Conservation (phyloP, 2,329 filamentous ascomycete genomes). For the Penicillium sclerotigenum region DNA sequence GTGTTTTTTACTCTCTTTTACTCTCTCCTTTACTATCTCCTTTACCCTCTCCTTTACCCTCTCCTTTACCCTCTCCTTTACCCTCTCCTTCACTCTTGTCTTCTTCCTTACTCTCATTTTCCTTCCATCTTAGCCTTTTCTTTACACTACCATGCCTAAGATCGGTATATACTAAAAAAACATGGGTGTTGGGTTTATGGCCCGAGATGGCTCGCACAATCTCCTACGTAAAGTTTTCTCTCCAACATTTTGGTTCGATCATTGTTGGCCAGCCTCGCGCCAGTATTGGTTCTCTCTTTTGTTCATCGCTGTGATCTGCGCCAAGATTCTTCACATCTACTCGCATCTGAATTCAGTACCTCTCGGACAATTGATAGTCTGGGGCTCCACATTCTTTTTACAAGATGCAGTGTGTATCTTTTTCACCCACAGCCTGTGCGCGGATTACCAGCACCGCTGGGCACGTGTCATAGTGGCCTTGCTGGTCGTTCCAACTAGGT, state of each 20-base stretch:
- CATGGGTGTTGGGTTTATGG: neutral
- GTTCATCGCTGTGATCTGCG: constrained; percentile 22
- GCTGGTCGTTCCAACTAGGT: constrained; percentile 13
- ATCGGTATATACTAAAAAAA: neutral
- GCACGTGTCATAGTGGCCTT: constrained; percentile 7
- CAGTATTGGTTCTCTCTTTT: constrained; percentile 24
- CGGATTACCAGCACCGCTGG: constrained; percentile 13
- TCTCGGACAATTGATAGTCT: constrained; percentile 16
- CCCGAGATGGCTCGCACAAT: neutral
- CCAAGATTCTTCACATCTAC: constrained; percentile 27
- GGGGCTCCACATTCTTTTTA: constrained; percentile 26
- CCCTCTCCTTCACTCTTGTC: too few species aligned
- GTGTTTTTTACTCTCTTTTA: too few species aligned
- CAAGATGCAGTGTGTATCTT: constrained; percentile 22
- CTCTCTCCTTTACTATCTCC: too few species aligned
- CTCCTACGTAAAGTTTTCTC: neutral
- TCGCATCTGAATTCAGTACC: constrained; percentile 24
- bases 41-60: too few species aligned
- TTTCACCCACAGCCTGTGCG: constrained; percentile 12
- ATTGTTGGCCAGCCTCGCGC: constrained; percentile 18
- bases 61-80: too few species aligned
- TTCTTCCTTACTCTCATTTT: too few species aligned
- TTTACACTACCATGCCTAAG: too few species aligned
- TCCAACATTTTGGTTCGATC: constrained; percentile 14
- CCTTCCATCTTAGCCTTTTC: too few species aligned